Evolutionary conservation across 257 asterid species (phyloP), one percentile per base, ranked within the genome.

Genomic region (Orobanche coerulescens): DNA sequence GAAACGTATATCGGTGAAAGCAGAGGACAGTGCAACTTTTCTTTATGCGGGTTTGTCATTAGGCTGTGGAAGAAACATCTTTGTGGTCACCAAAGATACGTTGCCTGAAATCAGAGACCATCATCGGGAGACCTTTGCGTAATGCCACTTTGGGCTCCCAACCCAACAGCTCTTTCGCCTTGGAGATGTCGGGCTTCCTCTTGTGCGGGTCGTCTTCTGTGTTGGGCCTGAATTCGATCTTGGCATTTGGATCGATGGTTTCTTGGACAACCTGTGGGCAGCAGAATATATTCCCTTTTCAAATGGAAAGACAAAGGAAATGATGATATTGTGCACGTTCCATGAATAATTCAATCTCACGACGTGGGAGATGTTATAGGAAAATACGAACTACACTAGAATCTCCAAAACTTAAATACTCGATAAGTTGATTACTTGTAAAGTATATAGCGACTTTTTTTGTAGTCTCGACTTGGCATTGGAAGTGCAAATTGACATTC

Each of bases 191-290:
- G 0, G 97, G 97, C 67, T 91, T 87, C 52, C 97, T 85, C 90
- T 83, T 91, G 92, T 91, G 97, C 0, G 97, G 97, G 39, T 91
- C 97, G 55, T 91, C 97, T 68, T 88, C 96, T 1, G 97, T 87
- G 88, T 91, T 91, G 4, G 96, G 90, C 71, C 75, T 82, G 86
- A 83, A 85, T 34, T 80, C 96, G 20, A 91, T 88, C 76, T 78
- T 77, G 0, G 97, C 97, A 62, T 86, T 82, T 23, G 95, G 89
- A 68, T 91, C 97, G 11, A 87, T 87, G n/a, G 94, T 84, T 70
- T 91, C 96, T 72, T 88, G 95, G 28, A 91, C 96, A 49, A 91
- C 97, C 97, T 90, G 82, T 23, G 22, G 3, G 9, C 33, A 23
- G 10, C 16, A 20, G 5, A 26, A 26, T 2, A 26, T 26, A 5